Evolutionary conservation across 2,329 filamentous ascomycete species (phyloP), one percentile per base, ranked within the genome.

Genomic region (Raffaelea arxii): DNA sequence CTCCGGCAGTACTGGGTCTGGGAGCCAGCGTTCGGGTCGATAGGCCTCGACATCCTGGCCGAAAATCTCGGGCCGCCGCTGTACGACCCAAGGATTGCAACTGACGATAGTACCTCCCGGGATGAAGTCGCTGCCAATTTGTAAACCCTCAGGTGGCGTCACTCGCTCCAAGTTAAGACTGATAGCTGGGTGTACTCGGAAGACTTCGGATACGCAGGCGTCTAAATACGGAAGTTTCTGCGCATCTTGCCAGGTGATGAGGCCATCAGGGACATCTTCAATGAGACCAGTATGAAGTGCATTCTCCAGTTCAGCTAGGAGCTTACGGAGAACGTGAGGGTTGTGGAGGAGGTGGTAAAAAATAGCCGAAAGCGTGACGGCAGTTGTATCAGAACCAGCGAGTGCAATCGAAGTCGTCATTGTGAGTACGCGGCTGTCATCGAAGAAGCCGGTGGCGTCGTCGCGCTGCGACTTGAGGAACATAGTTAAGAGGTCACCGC

Each of bases 121-220:
- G 3, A 65, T 57, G 25, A 57, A 59, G 0, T 50, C 22, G 0
- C 59, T 62, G n/a, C n/a, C 7, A 22, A 51, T 44, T 6, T 24
- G 25, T 2, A 46, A 9, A 6, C 49, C 49, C 19, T 41, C 27
- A 3, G 41, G 37, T 4, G 49, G 46, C 22, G 35, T 30, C 5
- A 47, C 35, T 2, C 49, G 36, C 41, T 49, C 46, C 3, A 51
- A 22, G 14, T 36, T 36, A 2, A 49, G 25, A n/a, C 43, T 30
- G 23, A 46, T 42, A 25, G 46, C 46, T 21, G 70, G 68, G 49
- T 63, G 67, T 19, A 73, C 60, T 0, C 73, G 62, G 11, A 75
- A 56, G 0, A 64, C 65, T 53, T 76, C 73, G 42, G 67, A 67
- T 25, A 75, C 65, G 4, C 67, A 65, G 0, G 72, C 72, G 48